These are phyloP conservation scores for California macrophylla DNA, from an alignment of 441 rosid species.

Conservation along the genomic window DNA sequence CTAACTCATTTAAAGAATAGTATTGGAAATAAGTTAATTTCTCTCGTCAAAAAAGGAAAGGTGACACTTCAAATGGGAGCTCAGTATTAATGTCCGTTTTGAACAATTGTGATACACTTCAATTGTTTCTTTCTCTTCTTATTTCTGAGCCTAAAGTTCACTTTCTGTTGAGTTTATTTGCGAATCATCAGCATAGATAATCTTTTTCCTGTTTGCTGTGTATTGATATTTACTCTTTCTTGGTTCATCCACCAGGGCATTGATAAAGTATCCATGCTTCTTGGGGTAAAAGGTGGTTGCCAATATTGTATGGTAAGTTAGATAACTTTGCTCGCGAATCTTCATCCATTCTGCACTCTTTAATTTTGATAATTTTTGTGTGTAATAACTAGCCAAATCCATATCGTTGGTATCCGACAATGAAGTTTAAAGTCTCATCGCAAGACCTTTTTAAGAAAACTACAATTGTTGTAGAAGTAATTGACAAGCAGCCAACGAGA, in stretches of 20 bases:
- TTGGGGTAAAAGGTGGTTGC: slow-evolving; percentile 39
- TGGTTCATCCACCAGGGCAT: slow-evolving; percentile 35
- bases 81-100: neutral
- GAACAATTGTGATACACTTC: neutral
- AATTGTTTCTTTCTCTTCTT: neutral
- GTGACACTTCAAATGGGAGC: neutral
- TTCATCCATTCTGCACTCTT: slow-evolving; percentile 10
- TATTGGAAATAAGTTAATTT: neutral
- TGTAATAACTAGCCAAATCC: slow-evolving; percentile 39
- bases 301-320: slow-evolving; percentile 72
- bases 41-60: neutral
- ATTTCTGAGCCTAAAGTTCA: neutral
- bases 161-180: neutral
- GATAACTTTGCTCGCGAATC: slow-evolving; percentile 11
- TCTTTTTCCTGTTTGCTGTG: neutral
- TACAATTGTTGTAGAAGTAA: slow-evolving; percentile 55
- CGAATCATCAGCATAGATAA: neutral
- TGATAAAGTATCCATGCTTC: slow-evolving; percentile 21
- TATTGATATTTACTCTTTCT: slow-evolving; percentile 10
- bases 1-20: neutral
- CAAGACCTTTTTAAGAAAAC: slow-evolving; percentile 51
- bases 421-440: slow-evolving; percentile 65
- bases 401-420: slow-evolving; percentile 50
- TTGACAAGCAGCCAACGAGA: slow-evolving; percentile 30
- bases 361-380: slow-evolving; percentile 17